Evolutionary conservation across 805 yeast species (phyloP).

Genomic region (Nakazawaea laoshanensis): DNA sequence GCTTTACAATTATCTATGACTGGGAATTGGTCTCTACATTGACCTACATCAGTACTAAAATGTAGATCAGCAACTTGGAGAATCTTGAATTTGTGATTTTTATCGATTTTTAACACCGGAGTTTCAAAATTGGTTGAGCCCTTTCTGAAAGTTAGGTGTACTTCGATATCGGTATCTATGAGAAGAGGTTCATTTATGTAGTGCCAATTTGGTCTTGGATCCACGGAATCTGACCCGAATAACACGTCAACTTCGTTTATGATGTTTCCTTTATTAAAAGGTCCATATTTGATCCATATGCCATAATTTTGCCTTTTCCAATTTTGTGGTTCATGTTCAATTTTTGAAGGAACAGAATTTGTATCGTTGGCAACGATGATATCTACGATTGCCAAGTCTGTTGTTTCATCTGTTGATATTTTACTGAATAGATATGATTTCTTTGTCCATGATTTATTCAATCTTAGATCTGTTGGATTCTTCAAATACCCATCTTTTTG

Average conservation of each 20-base stretch:
- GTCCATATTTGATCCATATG: slow-evolving; percentile 53
- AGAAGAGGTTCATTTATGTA: slow-evolving; percentile 18
- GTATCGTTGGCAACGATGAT: slow-evolving; percentile 28
- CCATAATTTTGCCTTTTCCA: slow-evolving; percentile 43
- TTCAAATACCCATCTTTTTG: slow-evolving; percentile 31
- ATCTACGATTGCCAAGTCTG: slow-evolving; percentile 26
- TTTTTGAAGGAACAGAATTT: slow-evolving; percentile 26
- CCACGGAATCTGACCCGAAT: slow-evolving; percentile 66
- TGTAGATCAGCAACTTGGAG: slow-evolving; percentile 90
- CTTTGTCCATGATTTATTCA: slow-evolving; percentile 34
- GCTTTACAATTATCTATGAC: slow-evolving; percentile 54
- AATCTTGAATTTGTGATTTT: slow-evolving; percentile 57
- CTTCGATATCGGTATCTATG: slow-evolving; percentile 14
- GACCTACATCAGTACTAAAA: slow-evolving; percentile 76
- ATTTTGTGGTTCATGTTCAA: too few species aligned
- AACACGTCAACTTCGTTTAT: slow-evolving; percentile 58
- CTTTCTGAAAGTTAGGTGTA: slow-evolving; percentile 10
- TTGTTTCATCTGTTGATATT: slow-evolving; percentile 10
- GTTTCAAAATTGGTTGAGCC: slow-evolving; percentile 9
- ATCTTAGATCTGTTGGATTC: slow-evolving; percentile 37
- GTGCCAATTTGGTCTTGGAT: slow-evolving; percentile 71
- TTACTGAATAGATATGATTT: slow-evolving; percentile 29
- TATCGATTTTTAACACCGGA: slow-evolving; percentile 26
- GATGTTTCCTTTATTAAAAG: slow-evolving; percentile 22
- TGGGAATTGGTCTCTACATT: slow-evolving; percentile 70